Base-by-base conservation (phyloP, 2,329 filamentous ascomycete genomes). In the Fusarium veterinarium region DNA sequence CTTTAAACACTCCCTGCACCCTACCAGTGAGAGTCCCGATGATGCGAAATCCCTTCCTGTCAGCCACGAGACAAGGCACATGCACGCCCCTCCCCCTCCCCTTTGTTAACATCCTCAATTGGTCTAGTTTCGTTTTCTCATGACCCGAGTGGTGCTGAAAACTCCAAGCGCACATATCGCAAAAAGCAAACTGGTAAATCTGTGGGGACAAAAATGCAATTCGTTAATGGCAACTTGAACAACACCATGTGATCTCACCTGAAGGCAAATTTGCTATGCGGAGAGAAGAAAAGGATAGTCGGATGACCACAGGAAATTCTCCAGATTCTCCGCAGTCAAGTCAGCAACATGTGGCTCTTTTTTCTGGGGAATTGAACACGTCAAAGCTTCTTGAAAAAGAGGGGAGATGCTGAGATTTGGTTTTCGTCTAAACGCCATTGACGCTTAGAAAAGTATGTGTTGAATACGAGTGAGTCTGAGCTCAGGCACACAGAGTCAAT, bases 361-460 rank as follows among this genome's bases (percentile, higher is more conserved):
- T 17, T 53, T 51, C 56, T 53, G 67, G 67, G 57, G 56, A 52
- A 55, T 31, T 45, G 40, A 25, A 48, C 59, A 52, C 44, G 52
- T 72, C 59, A 67, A 70, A 67, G 52, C 46, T 73, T 41, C 59
- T 30, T 33, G 16, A 16, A 44, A 42, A 64, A 17, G 13, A 63
- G 31, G 41, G 35, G 40, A 57, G 33, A 44, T 31, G 20, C 38
- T 68, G 35, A 44, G n/a, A 41, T 45, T 67, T 41, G 30, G 23
- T 56, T 72, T 75, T 70, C 42, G 31, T 57, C 14, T 44, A 74
- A 41, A 75, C 74, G 74, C 74, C 67, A 70, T 70, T 75, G 72
- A 76, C 74, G 74, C 74, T 40, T 72, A 46, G 37, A 46, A 48
- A 56, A 35, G 31, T 25, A 38, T 45, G 23, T 33, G 19, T 30